Evolutionary conservation across 352 stramenopile species (phyloP).

Genomic region (Pythium chondricola): DNA sequence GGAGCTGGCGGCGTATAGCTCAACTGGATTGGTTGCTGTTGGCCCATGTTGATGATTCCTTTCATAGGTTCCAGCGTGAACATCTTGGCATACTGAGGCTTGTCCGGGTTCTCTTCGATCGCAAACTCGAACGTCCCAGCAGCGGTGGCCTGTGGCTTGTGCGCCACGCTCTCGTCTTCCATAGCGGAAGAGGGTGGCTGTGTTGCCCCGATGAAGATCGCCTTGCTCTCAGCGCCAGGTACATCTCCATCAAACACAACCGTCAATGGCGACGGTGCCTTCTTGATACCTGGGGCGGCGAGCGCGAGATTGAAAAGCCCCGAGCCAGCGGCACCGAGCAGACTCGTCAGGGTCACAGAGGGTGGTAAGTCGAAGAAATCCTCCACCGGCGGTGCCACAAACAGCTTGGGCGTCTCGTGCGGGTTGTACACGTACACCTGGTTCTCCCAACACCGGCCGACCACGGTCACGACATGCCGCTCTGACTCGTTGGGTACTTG

Average conservation of each 20-base stretch:
- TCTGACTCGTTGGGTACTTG: conserved; percentile 74
- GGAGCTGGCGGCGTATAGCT: conserved; percentile 32
- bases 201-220: conserved; percentile 48
- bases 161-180: conserved; percentile 5
- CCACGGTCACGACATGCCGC: conserved; percentile 40
- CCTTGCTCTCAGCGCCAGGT: neutral
- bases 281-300: conserved; percentile 31
- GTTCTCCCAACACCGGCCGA: conserved; percentile 72
- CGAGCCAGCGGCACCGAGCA: conserved; percentile 6
- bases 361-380: conserved; percentile 67
- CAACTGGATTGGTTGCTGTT: conserved; percentile 51
- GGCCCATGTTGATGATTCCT: conserved; percentile 37
- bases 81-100: conserved; percentile 44
- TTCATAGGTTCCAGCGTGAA: conserved; percentile 71
- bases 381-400: conserved; percentile 29
- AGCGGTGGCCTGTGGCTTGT: conserved; percentile 3
- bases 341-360: conserved; percentile 26
- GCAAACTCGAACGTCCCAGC: conserved; percentile 53
- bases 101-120: conserved; percentile 37
- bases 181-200: conserved; percentile 12
- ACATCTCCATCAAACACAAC: conserved; percentile 33
- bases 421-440: conserved; percentile 65
- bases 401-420: conserved; percentile 1
- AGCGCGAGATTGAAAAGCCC: conserved; percentile 14
- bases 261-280: conserved; percentile 28